Base-by-base conservation (phyloP, 352 stramenopile species). In the Pythium utonaiense region DNA sequence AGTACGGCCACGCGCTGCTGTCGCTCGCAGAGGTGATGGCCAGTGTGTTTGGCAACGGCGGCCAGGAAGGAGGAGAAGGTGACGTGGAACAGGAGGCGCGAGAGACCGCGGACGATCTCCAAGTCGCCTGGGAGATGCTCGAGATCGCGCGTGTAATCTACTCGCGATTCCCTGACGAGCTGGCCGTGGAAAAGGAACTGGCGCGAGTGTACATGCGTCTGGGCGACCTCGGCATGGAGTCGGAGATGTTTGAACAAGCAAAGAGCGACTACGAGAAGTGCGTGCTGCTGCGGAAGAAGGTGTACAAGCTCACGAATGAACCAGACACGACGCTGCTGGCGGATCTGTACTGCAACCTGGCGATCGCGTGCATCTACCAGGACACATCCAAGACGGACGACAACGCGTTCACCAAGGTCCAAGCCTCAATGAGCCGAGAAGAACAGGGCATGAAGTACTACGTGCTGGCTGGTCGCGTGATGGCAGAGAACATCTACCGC, bases 101-200 rank as follows among this genome's bases (percentile, higher is more conserved):
- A 12, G 69, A 83, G 30, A 72, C 67, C 12, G 72, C 72, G 1
- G 84, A 93, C 57, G 86, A 95, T 60, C 70, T 95, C 44, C 80
- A 95, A 48, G 71, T 89, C 10, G 86, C 86, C 25, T 95, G 86
- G 86, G 83, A 95, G 67, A 89, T 93, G 76, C 78, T 95, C 41
- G 86, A 95, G 53, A 61, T 93, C 12, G 82, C 86, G 28, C 82
- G 86, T 21, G 82, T 95, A 53, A 87, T 95, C 55, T 90, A 91
- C 64, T 74, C 80, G 60, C 79, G 83, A 10, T 86, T 81, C 56
- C 72, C 79, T 8, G 80, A 83, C 19, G 84, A 93, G 24, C 33
- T 80, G 30, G 75, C 74, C 17, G 77, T 93, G 12, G 80, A 95
- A 59, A 80, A 83, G 54, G 83, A 95, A 50, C 70, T 95, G 16